These are phyloP conservation scores for Hevea brasiliensis DNA, from an alignment of 345 rosid species.

Conservation along the genomic window DNA sequence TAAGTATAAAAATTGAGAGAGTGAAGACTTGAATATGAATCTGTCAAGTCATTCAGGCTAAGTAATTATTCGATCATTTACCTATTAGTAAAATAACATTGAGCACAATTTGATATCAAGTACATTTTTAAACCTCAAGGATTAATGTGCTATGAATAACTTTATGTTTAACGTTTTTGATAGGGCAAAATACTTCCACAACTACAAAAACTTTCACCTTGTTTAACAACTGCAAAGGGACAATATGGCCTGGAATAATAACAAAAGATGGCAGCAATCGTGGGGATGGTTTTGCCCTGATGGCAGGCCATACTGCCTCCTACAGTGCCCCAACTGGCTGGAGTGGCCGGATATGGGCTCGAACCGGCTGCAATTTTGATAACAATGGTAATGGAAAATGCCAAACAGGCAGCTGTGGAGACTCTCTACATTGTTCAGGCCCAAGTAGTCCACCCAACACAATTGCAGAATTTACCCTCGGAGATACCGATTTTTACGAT, in stretches of 20 bases:
- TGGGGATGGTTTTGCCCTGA: slow-evolving; percentile 61
- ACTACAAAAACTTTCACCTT: slow-evolving; percentile 51
- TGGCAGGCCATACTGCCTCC: slow-evolving; percentile 55
- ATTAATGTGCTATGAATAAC: neutral
- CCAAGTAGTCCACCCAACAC: slow-evolving; percentile 67
- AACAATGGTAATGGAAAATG: slow-evolving; percentile 60
- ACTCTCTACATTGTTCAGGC: slow-evolving; percentile 52
- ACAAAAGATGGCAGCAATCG: slow-evolving; percentile 44
- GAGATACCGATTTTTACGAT: slow-evolving; percentile 45
- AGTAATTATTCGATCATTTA: too few species aligned
- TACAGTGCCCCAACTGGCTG: slow-evolving; percentile 64
- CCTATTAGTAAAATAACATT: too few species aligned
- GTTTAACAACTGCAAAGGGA: slow-evolving; percentile 58
- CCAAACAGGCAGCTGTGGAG: slow-evolving; percentile 75
- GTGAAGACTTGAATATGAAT: too few species aligned
- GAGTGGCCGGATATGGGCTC: slow-evolving; percentile 90
- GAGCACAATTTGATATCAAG: too few species aligned
- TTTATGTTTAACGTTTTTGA: neutral
- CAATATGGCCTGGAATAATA: slow-evolving; percentile 75
- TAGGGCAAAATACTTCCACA: slow-evolving; percentile 27
- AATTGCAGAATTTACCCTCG: slow-evolving; percentile 57
- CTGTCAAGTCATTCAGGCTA: too few species aligned
- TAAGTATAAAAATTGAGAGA: too few species aligned
- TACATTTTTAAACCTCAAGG: too few species aligned
- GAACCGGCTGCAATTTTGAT: slow-evolving; percentile 73